Percentiles rank a stretch among this genome's conserved stretches.
Evolutionary conservation across 371 early-diverging fungal species (phyloP).

Genomic region (Smittium culicis): DNA sequence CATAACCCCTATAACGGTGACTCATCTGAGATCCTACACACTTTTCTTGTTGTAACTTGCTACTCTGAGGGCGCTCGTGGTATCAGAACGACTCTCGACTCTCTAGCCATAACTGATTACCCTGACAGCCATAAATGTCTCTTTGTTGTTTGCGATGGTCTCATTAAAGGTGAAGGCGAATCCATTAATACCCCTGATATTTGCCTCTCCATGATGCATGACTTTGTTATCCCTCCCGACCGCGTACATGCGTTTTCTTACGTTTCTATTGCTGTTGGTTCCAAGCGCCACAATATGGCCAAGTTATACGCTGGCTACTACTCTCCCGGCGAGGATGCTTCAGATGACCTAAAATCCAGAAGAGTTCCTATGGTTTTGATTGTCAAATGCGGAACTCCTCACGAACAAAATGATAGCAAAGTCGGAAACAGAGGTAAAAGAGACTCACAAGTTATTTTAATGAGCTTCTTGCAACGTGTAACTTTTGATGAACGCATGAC

Average conservation of each 20-base stretch:
- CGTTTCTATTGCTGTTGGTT: slow-evolving; percentile 79
- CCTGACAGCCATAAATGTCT: slow-evolving; percentile 88
- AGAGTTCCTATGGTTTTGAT: slow-evolving; percentile 85
- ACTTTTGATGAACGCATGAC: slow-evolving; percentile 83
- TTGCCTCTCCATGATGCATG: slow-evolving; percentile 83
- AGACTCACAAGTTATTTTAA: slow-evolving; percentile 97
- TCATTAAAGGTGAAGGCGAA: slow-evolving; percentile 91
- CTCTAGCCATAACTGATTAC: slow-evolving; percentile 75
- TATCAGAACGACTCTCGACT: slow-evolving; percentile 80
- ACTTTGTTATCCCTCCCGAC: slow-evolving; percentile 66
- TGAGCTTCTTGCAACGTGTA: slow-evolving; percentile 94
- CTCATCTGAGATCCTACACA: slow-evolving; percentile 51
- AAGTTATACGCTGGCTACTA: slow-evolving; percentile 97
- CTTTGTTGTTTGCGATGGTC: slow-evolving; percentile 77
- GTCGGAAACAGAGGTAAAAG: slow-evolving; percentile 98
- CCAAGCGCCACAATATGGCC: slow-evolving; percentile 81
- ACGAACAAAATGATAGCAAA: slow-evolving; percentile 44
- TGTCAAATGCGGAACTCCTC: slow-evolving; percentile 78
- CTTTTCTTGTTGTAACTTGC: slow-evolving; percentile 75
- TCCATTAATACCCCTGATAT: slow-evolving; percentile 93
- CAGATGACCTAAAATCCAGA: slow-evolving; percentile 58
- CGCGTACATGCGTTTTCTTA: slow-evolving; percentile 82
- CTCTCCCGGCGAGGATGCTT: slow-evolving; percentile 43
- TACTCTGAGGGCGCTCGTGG: slow-evolving; percentile 92
- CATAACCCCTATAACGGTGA: not conserved